Evolutionary conservation across 2,329 filamentous ascomycete genomes (phyloP).

Genomic region (Claviceps pusilla): DNA sequence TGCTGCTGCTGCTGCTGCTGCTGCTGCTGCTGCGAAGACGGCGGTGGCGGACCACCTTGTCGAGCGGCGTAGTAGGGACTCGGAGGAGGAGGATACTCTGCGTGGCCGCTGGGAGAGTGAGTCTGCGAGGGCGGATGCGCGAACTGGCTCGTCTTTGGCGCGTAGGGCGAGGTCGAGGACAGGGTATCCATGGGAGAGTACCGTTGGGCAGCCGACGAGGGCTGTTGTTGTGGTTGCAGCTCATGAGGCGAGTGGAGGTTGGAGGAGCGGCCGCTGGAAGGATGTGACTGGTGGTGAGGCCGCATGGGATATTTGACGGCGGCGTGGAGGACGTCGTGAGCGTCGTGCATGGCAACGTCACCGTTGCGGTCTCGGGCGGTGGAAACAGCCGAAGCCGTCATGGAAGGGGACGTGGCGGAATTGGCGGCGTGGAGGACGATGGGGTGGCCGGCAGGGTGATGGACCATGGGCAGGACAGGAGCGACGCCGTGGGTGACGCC

Average conservation of each 20-base stretch:
- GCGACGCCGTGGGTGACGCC: slow-evolving; percentile 41
- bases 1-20: slow-evolving; percentile 35
- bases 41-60: slow-evolving; percentile 17
- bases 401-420: slow-evolving; percentile 39
- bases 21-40: too few relatives aligned
- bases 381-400: slow-evolving; percentile 22
- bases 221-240: slow-evolving; percentile 38
- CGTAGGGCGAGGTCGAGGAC: slow-evolving; percentile 67
- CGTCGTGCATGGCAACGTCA: slow-evolving; percentile 76
- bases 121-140: slow-evolving; percentile 39
- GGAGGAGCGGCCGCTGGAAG: slow-evolving; percentile 34
- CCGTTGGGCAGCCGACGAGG: slow-evolving; percentile 70
- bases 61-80: slow-evolving; percentile 42
- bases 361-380: slow-evolving; percentile 57
- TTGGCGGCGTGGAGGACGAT: slow-evolving; percentile 23
- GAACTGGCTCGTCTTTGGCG: slow-evolving; percentile 45
- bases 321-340: slow-evolving; percentile 59
- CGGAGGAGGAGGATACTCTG: slow-evolving; percentile 41
- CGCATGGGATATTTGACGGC: slow-evolving; percentile 75
- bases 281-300: slow-evolving; percentile 61
- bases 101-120: slow-evolving; percentile 64
- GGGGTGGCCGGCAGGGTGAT: slow-evolving; percentile 18
- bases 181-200: slow-evolving; percentile 93
- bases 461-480: slow-evolving; percentile 16
- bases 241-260: slow-evolving; percentile 57